phyloP scores from a whole-genome alignment of 345 rosid species.

The Nephelium lappaceum region DNA sequence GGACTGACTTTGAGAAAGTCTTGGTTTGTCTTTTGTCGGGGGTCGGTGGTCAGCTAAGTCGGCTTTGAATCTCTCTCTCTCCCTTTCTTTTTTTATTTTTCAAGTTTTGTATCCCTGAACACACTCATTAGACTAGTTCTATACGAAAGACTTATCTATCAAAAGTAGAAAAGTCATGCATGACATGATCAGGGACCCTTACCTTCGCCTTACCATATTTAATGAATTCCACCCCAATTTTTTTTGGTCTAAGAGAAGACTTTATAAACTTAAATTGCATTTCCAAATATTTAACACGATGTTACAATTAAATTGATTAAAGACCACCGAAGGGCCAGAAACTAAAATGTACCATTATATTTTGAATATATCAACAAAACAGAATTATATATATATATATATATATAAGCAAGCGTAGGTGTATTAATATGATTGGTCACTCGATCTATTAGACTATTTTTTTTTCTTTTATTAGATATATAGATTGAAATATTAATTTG shows the following conservation, averaged over 20 bases:
- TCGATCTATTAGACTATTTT: no score
- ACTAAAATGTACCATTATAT: no score
- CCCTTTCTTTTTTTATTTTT: not conserved
- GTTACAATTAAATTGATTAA: not conserved
- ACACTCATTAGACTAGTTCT: not conserved
- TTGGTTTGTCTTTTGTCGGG: constrained; percentile 4
- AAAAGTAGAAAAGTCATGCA: not conserved
- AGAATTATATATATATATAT: no score
- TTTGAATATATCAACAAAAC: no score
- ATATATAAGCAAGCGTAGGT: no score
- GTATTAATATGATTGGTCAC: no score
- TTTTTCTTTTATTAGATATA: no score
- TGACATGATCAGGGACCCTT: not conserved
- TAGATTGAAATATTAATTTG: no score
- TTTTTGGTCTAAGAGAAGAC: not conserved
- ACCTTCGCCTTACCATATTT: not conserved
- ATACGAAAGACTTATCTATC: not conserved
- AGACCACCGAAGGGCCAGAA: no score
- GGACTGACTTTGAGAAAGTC: constrained; percentile 31
- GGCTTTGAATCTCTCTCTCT: constrained; percentile 40
- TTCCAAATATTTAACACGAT: not conserved
- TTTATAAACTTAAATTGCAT: no score
- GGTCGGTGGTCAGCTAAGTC: constrained; percentile 63
- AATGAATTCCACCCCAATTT: not conserved
- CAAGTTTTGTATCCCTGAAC: not conserved